Evolutionary conservation across 495 filamentous ascomycete genomes (phyloP).

Genomic region (Terfezia boudieri): DNA sequence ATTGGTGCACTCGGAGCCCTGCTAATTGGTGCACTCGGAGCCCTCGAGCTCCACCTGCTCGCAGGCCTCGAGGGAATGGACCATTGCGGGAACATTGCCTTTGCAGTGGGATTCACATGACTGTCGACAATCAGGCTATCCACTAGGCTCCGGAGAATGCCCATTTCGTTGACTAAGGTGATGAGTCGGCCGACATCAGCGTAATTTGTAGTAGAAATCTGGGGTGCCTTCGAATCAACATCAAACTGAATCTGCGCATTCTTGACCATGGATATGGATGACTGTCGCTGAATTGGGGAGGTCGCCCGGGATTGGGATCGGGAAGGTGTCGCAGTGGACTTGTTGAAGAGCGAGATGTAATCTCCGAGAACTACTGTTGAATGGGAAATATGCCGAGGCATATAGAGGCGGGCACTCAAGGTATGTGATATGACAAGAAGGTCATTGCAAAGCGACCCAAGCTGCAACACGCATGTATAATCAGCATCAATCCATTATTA

Average conservation of each 20-base stretch:
- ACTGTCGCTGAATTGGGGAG: background rate
- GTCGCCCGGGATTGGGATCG: background rate
- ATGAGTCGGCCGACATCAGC: background rate
- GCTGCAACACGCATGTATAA: background rate
- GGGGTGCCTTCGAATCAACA: constrained; percentile 8
- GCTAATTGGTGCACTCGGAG: too few species aligned
- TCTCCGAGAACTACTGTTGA: constrained; percentile 12
- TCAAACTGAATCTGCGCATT: too few species aligned
- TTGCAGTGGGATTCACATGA: background rate
- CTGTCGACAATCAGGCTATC: constrained; percentile 17
- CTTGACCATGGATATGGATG: constrained; percentile 8
- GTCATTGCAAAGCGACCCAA: constrained; percentile 16
- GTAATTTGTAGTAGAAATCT: background rate
- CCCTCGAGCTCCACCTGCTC: too few species aligned
- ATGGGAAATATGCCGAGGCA: constrained; percentile 15
- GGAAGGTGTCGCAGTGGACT: background rate
- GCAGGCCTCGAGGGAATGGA: too few species aligned
- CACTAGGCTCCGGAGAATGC: constrained; percentile 12
- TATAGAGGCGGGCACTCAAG: constrained; percentile 14
- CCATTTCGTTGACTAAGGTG: constrained; percentile 12
- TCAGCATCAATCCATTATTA: too few species aligned
- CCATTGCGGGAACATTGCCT: background rate
- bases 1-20: too few species aligned
- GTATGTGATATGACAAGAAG: constrained; percentile 18
- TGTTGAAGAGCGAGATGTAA: constrained; percentile 9